A percentile compares a stretch with the other conserved stretches of the same genome.
phyloP scores from a whole-genome alignment of 23 red algal species.

The Chondrus crispus region DNA sequence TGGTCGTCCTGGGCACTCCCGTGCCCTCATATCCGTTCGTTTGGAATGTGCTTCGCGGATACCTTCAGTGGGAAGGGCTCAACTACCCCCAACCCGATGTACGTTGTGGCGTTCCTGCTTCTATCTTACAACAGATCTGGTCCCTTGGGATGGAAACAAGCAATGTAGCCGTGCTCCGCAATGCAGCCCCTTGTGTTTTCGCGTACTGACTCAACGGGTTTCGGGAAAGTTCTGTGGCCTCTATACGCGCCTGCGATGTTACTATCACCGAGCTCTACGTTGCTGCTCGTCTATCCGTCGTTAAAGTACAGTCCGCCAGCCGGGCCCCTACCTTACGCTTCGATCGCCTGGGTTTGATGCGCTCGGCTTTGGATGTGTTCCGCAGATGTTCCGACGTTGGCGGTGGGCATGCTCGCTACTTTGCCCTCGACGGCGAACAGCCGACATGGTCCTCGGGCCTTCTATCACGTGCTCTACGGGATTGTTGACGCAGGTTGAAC shows the following conservation, averaged over 20 bases:
- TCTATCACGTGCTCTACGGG: neutral
- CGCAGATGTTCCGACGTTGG: neutral
- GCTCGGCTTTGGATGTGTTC: neutral
- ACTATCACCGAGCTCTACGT: neutral
- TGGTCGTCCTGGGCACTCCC: neutral
- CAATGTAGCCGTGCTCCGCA: neutral
- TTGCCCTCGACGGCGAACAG: neutral
- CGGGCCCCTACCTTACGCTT: neutral
- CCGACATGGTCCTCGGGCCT: neutral
- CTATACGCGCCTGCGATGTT: neutral
- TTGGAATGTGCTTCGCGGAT: neutral
- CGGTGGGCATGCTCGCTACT: neutral
- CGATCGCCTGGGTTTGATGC: neutral
- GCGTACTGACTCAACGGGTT: neutral
- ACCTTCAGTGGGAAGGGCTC: neutral
- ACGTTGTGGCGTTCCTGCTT: neutral
- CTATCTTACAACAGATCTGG: neutral
- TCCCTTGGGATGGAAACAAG: neutral
- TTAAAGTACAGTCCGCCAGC: neutral
- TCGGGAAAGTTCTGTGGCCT: neutral
- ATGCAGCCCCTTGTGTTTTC: neutral
- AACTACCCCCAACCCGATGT: neutral
- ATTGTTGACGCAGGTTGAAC: neutral
- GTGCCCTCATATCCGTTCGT: neutral
- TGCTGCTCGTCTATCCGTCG: neutral